Conservation (phyloP, 2,329 filamentous ascomycete species). For the Seiridium cupressi region DNA sequence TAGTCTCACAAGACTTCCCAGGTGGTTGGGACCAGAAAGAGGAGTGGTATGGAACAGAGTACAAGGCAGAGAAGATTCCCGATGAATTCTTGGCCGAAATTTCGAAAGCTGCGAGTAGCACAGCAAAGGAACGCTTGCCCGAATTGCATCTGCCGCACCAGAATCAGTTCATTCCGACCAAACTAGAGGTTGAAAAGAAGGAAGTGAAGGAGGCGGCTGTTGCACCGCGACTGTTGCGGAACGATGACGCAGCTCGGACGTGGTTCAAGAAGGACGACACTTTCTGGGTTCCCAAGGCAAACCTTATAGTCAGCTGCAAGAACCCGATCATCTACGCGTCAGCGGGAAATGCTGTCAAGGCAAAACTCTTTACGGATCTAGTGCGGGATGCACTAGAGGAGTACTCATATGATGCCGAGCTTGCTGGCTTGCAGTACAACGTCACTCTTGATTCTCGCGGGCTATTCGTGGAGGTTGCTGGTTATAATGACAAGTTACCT, state of each 20-base stretch:
- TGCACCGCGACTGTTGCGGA: constrained; percentile 77
- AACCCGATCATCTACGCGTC: constrained; percentile 79
- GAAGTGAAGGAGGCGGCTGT: constrained; percentile 74
- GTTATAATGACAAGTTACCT: constrained; percentile 95
- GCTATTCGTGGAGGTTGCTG: constrained; percentile 74
- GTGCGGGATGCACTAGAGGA: constrained; percentile 87
- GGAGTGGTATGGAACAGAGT: constrained; percentile 97
- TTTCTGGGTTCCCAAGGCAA: constrained; percentile 97
- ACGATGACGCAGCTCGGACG: constrained; percentile 75
- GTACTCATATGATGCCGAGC: constrained; percentile 93
- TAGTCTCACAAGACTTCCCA: constrained; percentile 81
- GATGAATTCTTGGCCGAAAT: constrained; percentile 72
- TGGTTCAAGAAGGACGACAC: constrained; percentile 99
- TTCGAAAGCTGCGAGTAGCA: constrained; percentile 58
- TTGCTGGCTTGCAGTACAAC: constrained; percentile 83
- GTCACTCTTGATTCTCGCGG: constrained; percentile 72
- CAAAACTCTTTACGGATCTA: constrained; percentile 77
- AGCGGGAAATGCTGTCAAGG: constrained; percentile 74
- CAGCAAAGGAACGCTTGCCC: constrained; percentile 57
- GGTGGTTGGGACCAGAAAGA: constrained; percentile 86
- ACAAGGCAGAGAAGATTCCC: constrained; percentile 78
- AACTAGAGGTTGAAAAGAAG: constrained; percentile 92
- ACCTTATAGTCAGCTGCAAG: constrained; percentile 75
- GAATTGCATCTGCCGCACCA: constrained; percentile 84
- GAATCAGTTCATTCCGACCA: constrained; percentile 94